phyloP scores from a whole-genome alignment of 768 basidiomycete species.

The Auricularia sp. region DNA sequence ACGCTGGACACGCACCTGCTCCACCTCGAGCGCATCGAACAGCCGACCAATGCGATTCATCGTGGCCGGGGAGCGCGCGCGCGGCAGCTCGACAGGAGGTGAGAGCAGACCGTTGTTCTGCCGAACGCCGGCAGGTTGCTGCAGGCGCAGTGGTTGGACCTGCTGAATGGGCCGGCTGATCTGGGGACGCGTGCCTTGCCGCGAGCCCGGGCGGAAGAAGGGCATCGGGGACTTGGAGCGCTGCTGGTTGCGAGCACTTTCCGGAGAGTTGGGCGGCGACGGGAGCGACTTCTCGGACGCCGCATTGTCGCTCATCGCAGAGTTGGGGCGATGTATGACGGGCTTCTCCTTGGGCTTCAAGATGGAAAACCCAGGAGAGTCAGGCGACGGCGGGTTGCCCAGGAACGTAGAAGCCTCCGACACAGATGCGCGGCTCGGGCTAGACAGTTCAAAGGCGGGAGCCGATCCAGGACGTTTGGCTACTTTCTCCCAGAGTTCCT shows the following conservation, averaged over 20 bases:
- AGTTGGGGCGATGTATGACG: background rate
- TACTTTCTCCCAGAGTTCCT: slow-evolving; percentile 44
- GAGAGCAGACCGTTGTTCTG: background rate
- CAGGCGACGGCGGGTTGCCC: background rate
- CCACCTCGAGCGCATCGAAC: background rate
- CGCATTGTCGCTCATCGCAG: background rate
- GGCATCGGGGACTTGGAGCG: background rate
- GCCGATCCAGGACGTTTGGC: slow-evolving; percentile 11
- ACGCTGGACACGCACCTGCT: background rate
- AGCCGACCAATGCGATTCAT: background rate
- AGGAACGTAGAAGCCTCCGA: slow-evolving; percentile 24
- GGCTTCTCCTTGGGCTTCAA: background rate
- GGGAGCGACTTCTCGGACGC: background rate
- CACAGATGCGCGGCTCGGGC: slow-evolving; percentile 28
- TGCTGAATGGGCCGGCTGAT: background rate
- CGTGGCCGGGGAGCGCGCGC: background rate
- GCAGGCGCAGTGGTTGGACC: background rate
- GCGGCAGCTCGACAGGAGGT: background rate
- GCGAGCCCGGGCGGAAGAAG: background rate
- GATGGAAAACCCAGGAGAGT: background rate
- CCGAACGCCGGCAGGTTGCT: background rate
- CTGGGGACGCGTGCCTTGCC: background rate
- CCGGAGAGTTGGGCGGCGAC: background rate
- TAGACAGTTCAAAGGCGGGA: slow-evolving; percentile 34
- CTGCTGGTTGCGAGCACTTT: background rate